Evolutionary conservation across 352 stramenopile genomes (phyloP).

Genomic region (Phytophthora palmivora): DNA sequence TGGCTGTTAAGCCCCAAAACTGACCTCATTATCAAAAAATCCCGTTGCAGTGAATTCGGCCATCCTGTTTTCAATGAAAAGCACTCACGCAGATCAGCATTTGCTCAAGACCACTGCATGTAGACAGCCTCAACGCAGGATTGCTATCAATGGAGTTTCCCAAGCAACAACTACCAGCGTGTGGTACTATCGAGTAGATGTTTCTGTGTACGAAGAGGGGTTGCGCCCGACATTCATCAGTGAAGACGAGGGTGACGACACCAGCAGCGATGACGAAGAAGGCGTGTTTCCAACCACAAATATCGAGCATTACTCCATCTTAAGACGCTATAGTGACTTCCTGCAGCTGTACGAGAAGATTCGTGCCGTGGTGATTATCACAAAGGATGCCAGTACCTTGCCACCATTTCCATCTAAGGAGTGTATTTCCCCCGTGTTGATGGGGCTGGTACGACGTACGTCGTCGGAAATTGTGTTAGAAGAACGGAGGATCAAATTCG

Average conservation of each 20-base stretch:
- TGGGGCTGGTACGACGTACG: background rate
- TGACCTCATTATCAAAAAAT: slow-evolving; percentile 4
- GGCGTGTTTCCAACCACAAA: background rate
- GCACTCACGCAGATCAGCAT: background rate
- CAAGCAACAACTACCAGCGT: background rate
- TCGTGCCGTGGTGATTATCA: background rate
- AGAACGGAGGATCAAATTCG: background rate
- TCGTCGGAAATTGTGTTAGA: background rate
- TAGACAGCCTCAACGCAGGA: background rate
- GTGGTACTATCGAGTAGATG: slow-evolving; percentile 4
- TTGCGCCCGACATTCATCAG: slow-evolving; percentile 5
- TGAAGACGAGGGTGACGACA: background rate
- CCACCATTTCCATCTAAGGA: slow-evolving; percentile 1
- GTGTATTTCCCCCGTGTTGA: background rate
- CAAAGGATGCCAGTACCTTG: background rate
- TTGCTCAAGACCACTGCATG: background rate
- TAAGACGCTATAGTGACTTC: too few species aligned
- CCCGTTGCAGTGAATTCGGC: too few species aligned
- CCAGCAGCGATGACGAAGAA: background rate
- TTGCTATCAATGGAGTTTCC: background rate
- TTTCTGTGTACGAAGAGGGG: background rate
- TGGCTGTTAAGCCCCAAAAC: too few species aligned
- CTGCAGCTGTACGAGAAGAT: slow-evolving; percentile 2
- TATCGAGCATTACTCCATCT: slow-evolving; percentile 3
- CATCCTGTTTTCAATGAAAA: background rate